phyloP scores from a whole-genome alignment of 2,329 filamentous ascomycete genomes.

The Aspergillus flavus region DNA sequence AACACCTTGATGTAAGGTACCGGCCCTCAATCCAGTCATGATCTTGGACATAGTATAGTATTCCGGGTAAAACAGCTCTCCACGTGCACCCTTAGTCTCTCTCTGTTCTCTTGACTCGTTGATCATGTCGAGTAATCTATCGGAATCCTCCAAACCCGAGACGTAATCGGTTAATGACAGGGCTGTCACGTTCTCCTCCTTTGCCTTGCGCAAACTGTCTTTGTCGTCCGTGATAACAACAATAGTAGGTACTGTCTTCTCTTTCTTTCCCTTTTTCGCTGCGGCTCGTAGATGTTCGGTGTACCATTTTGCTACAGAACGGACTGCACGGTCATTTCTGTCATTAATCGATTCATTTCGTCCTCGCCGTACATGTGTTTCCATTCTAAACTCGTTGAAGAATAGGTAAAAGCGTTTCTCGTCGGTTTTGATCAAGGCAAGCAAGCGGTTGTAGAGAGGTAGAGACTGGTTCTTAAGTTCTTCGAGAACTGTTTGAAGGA shows the following conservation, averaged over 20 bases:
- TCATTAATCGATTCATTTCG: constrained; percentile 90
- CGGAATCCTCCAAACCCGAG: constrained; percentile 77
- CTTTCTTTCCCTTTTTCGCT: constrained; percentile 55
- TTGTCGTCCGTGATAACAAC: constrained; percentile 95
- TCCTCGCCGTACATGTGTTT: constrained; percentile 79
- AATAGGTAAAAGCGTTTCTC: constrained; percentile 98
- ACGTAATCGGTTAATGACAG: constrained; percentile 76
- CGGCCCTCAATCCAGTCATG: constrained; percentile 89
- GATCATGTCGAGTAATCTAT: constrained; percentile 90
- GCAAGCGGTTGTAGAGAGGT: constrained; percentile 90
- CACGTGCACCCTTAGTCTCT: constrained; percentile 65
- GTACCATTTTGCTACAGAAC: constrained; percentile 88
- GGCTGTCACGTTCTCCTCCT: constrained; percentile 69
- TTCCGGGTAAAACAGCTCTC: constrained; percentile 80
- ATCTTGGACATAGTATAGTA: constrained; percentile 88
- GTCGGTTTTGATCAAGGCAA: constrained; percentile 89
- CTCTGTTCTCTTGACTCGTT: constrained; percentile 73
- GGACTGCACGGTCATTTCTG: constrained; percentile 89
- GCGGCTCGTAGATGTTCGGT: constrained; percentile 71
- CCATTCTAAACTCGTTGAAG: constrained; percentile 95
- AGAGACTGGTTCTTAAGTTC: constrained; percentile 92
- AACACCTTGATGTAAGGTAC: constrained; percentile 86
- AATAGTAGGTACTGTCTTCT: constrained; percentile 68
- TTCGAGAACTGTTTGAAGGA: constrained; percentile 93
- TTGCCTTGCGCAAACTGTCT: constrained; percentile 82